Base-by-base conservation (phyloP, 768 basidiomycete genomes). In the Lenzites betulinus region DNA sequence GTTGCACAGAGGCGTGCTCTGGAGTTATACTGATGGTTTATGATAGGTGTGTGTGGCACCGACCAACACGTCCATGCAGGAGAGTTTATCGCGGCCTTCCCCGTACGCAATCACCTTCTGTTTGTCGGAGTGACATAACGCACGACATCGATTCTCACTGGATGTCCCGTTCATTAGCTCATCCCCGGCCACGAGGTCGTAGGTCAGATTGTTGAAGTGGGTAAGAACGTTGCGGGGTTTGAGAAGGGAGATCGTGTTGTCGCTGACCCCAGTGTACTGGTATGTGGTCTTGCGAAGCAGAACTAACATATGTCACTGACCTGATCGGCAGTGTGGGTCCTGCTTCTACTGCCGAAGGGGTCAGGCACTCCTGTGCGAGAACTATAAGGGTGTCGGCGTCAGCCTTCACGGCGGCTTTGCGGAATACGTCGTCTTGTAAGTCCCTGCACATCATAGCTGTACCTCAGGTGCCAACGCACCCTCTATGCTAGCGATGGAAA, bases 331-430 rank as follows among this genome's bases (percentile, higher is more conserved):
- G 90, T 95, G 93, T 75, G 89, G 86, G 8, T 80, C 78, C 60
- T 95, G 93, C 74, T 93, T 93, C 76, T 93, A 86, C 76, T 95
- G 94, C 74, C 84, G 92, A 52, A 83, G 91, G 44, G 93, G 92
- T n/a, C 77, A 91, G 68, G 81, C 85, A 20, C 78, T 95, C 11
- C 76, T 93, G 56, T 96, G 94, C 75, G 93, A 95, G 73, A 81
- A 92, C 77, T 94, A 93, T 74, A 79, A 86, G 57, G 83, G 89
- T 7, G 89, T 94, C 46, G 90, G 93, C 49, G 90, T 93, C 39
- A 89, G 87, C 20, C 75, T 83, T 66, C 86, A 90, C 63, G 93
- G 93, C 58, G 93, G 92, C 26, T 96, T 96, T 70, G 92, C 93
- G 8, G 92, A 94, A 70, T 95, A 93, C 76, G 84, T 93, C 66